A percentile compares a stretch with the other conserved stretches of the same genome.
Evolutionary conservation across 2,329 filamentous ascomycete species (phyloP).

Genomic region (Fusarium camptoceras): DNA sequence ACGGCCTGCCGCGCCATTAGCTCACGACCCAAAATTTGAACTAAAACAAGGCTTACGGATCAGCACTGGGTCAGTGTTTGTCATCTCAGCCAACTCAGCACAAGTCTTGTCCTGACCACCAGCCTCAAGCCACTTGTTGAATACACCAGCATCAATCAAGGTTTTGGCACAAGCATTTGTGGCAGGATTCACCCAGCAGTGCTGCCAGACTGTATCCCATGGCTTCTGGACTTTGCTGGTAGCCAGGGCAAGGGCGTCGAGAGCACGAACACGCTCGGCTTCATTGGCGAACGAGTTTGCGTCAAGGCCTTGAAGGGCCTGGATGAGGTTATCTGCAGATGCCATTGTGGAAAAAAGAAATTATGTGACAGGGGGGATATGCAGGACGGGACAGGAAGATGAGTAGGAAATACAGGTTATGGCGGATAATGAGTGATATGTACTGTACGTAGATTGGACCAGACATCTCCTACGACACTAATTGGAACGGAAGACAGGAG

Average conservation of each 20-base stretch:
- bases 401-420: background rate
- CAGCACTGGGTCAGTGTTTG: conserved; percentile 49
- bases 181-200: conserved; percentile 50
- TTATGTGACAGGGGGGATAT: background rate
- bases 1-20: conserved; percentile 40
- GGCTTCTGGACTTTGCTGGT: conserved; percentile 51
- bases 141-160: conserved; percentile 54
- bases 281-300: conserved; percentile 49
- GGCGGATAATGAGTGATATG: conserved; percentile 4
- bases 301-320: conserved; percentile 43
- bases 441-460: background rate
- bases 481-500: background rate
- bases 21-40: background rate
- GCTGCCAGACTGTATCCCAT: conserved; percentile 55
- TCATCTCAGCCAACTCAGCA: conserved; percentile 50
- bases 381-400: background rate
- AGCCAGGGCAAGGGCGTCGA: conserved; percentile 49
- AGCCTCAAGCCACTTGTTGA: conserved; percentile 51
- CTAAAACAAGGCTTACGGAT: conserved; percentile 43
- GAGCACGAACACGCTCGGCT: conserved; percentile 49
- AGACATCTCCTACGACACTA: background rate
- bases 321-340: conserved; percentile 44
- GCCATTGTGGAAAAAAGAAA: conserved; percentile 30
- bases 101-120: conserved; percentile 48
- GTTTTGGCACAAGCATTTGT: conserved; percentile 53